Base-by-base conservation (phyloP, 2,329 filamentous ascomycete genomes). In the Xylaria sp. region DNA sequence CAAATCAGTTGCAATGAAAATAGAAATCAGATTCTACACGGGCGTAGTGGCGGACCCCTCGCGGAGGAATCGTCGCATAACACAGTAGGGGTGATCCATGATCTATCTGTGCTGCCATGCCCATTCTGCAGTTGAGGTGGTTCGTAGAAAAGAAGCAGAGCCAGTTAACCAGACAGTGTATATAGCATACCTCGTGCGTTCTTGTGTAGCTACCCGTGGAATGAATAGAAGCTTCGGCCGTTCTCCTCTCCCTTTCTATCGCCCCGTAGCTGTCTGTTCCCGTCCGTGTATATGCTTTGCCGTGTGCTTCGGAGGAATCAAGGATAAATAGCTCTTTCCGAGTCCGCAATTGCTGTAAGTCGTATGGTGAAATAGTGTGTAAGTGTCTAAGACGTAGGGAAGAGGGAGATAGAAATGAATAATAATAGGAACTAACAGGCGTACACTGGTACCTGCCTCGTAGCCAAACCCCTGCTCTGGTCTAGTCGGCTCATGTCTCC, bases 171-270 rank as follows among this genome's bases (percentile, higher is more conserved):
- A 38, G 31, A 20, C n/a, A 66, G 46, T 68, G 59, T 48, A 53
- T 48, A 53, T 70, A 66, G 70, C 70, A 71, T 71, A 71, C 70
- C 70, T 71, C 70, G 63, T 70, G 70, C 59, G 68, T 65, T 65
- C 54, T 66, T 38, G 70, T 68, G 70, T 56, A 63, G 65, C 65
- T 70, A 62, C 70, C 65, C 65, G 70, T 68, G 49, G 65, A 48
- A 58, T 70, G n/a, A 63, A 67, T 63, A 62, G 60, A 65, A 63
- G 49, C 61, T 31, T 59, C 60, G 65, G 56, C 44, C 60, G 59
- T 62, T 64, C 31, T 49, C 38, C 48, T 58, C 36, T 59, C 40
- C 38, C 63, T 61, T 17, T 42, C 40, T 33, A 23, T 26, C 26
- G 63, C 33, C 38, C 36, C 54, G 54, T 57, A 20, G 54, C 33